Percentiles rank a stretch among this genome's conserved stretches.
Conservation (phyloP, 1,284 basidiomycete genomes). For the Exobasidium rhododendri region DNA sequence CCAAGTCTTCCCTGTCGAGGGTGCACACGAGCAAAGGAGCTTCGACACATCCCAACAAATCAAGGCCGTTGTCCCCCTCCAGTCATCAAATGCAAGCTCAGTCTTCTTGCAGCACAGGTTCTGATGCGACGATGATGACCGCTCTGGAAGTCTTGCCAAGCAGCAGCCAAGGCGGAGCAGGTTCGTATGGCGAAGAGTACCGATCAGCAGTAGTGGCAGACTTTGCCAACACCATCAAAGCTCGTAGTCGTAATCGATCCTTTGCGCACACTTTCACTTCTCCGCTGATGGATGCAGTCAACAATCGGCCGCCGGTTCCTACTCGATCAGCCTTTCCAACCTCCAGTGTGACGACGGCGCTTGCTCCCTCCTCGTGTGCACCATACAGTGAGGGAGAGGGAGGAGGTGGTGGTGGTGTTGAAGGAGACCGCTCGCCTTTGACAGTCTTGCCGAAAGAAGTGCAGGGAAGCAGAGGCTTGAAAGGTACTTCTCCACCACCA, state of each 20-base stretch:
- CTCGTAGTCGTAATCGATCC: constrained; percentile 2
- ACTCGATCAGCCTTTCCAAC: background rate
- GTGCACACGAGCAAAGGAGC: background rate
- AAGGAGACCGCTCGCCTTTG: too few species aligned
- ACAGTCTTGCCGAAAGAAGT: background rate
- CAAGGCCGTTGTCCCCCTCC: background rate
- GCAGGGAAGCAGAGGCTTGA: background rate
- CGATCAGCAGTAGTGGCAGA: constrained; percentile 2
- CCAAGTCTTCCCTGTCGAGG: too few species aligned
- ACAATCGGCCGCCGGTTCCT: background rate
- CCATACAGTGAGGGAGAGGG: background rate
- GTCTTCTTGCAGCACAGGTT: background rate
- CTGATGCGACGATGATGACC: constrained; percentile 2
- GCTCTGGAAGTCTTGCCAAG: background rate
- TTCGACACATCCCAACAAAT: background rate
- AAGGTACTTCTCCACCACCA: background rate
- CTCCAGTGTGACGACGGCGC: background rate
- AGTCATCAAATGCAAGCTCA: background rate
- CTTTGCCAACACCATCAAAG: background rate
- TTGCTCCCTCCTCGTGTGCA: background rate
- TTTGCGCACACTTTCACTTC: background rate
- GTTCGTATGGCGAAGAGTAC: background rate
- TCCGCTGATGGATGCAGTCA: background rate
- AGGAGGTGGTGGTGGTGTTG: too few species aligned
- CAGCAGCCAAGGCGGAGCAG: background rate